Percentiles rank a stretch among this genome's conserved stretches.
These are phyloP conservation scores for Taiozyma sp. DNA, from an alignment of 1,139 yeast species.

Conservation along the genomic window DNA sequence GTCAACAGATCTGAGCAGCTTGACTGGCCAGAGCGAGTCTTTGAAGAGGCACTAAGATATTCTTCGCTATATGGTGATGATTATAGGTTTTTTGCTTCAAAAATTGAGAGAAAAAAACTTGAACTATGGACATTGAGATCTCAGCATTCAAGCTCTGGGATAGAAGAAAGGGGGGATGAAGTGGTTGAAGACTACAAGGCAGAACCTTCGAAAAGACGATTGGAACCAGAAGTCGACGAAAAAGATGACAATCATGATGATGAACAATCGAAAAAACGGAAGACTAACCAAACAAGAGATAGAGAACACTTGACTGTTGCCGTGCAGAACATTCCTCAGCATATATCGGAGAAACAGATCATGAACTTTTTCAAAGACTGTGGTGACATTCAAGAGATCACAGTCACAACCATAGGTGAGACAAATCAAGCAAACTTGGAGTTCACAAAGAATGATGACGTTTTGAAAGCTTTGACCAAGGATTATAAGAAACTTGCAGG, in stretches of 20 bases:
- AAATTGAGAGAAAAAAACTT: conserved; percentile 21
- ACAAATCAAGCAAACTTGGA: conserved; percentile 45
- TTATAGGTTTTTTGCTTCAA: conserved; percentile 24
- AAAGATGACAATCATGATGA: background rate
- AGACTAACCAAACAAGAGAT: conserved; percentile 32
- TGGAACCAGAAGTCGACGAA: conserved; percentile 8
- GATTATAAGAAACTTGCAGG: conserved; percentile 44
- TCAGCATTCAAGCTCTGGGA: background rate
- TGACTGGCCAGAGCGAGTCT: conserved; percentile 48
- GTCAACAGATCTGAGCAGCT: conserved; percentile 26
- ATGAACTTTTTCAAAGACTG: conserved; percentile 50
- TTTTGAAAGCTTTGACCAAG: conserved; percentile 57
- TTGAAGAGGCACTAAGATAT: conserved; percentile 41
- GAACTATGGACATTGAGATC: conserved; percentile 4
- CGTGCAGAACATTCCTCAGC: conserved; percentile 35
- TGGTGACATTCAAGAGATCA: conserved; percentile 43
- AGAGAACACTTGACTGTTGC: conserved; percentile 53
- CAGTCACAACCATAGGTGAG: conserved; percentile 25
- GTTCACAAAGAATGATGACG: conserved; percentile 43
- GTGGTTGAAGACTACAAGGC: conserved; percentile 1
- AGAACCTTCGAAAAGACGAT: conserved; percentile 5
- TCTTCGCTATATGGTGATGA: conserved; percentile 34
- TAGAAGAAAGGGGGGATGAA: background rate
- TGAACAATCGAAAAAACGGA: conserved; percentile 7
- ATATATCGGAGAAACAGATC: conserved; percentile 32